Conservation (phyloP, 2,329 filamentous ascomycete genomes). For the Drechmeria coniospora region DNA sequence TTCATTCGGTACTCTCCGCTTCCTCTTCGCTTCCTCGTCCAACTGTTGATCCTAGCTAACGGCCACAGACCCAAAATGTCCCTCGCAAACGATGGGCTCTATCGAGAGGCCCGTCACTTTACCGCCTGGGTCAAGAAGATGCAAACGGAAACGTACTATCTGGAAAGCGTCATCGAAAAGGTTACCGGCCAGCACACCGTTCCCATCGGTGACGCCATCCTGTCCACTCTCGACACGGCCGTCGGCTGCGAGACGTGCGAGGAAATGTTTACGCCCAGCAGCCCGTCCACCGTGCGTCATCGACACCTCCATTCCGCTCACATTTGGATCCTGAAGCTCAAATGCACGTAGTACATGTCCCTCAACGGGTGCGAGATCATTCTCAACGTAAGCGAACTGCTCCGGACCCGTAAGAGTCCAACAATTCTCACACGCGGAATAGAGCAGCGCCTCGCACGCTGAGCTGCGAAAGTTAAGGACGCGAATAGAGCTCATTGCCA, state of each 20-base stretch:
- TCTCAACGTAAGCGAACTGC: constrained; percentile 45
- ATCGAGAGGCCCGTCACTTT: constrained; percentile 21
- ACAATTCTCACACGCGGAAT: too few relatives aligned
- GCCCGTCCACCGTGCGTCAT: constrained; percentile 1
- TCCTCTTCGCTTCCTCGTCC: too few relatives aligned
- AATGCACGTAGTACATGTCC: constrained; percentile 2
- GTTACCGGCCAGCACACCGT: constrained; percentile 18
- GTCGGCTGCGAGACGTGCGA: constrained; percentile 21
- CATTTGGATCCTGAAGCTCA: too few relatives aligned
- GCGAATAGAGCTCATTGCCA: constrained; percentile 46
- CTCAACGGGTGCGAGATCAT: constrained; percentile 52
- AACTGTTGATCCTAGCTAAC: too few relatives aligned
- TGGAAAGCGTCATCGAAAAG: constrained; percentile 14
- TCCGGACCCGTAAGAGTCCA: too few relatives aligned
- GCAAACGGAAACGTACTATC: constrained; percentile 18
- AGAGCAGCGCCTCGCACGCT: constrained; percentile 49
- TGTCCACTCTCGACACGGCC: constrained; percentile 19
- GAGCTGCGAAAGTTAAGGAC: constrained; percentile 44
- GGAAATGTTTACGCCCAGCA: constrained; percentile 9
- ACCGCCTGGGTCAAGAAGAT: constrained; percentile 19
- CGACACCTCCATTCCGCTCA: background rate
- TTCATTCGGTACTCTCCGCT: too few relatives aligned
- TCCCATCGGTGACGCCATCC: constrained; percentile 22
- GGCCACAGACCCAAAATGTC: constrained; percentile 10
- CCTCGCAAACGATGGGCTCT: constrained; percentile 20